Conservation (phyloP, 306 rosid genomes). For the Vicia sativa region DNA sequence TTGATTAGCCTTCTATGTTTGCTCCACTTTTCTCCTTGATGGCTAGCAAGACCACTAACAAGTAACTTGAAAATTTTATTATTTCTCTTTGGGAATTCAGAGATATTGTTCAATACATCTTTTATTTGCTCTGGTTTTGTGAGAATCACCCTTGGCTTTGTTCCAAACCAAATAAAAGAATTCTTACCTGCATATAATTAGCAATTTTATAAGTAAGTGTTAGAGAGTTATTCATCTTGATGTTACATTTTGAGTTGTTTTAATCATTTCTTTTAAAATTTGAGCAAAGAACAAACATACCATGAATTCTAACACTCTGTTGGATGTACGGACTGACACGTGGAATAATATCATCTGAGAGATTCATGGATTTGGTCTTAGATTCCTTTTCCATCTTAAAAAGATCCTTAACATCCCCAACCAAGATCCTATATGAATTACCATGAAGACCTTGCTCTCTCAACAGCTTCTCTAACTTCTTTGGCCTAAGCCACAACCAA, state of each 20-base stretch:
- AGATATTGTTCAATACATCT: background rate
- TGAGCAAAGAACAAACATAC: slow-evolving; percentile 29
- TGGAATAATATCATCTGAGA: slow-evolving; percentile 47
- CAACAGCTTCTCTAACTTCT: slow-evolving; percentile 47
- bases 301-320: slow-evolving; percentile 39
- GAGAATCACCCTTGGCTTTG: background rate
- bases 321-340: slow-evolving; percentile 40
- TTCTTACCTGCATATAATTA: background rate
- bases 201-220: too few species aligned
- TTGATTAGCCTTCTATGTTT: background rate
- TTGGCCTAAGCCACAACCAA: slow-evolving; percentile 59
- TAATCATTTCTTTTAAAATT: too few species aligned
- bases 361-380: slow-evolving; percentile 44
- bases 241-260: too few species aligned
- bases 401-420: slow-evolving; percentile 24
- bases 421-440: slow-evolving; percentile 44
- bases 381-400: slow-evolving; percentile 37
- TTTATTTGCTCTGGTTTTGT: background rate
- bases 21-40: background rate
- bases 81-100: background rate
- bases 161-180: slow-evolving; percentile 8
- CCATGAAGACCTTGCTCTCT: slow-evolving; percentile 56
- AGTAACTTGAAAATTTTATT: background rate
- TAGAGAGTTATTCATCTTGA: too few species aligned
- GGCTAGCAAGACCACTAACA: background rate